phyloP scores from a whole-genome alignment of 1,139 yeast species.

The Casaregolazyma suthepensis region DNA sequence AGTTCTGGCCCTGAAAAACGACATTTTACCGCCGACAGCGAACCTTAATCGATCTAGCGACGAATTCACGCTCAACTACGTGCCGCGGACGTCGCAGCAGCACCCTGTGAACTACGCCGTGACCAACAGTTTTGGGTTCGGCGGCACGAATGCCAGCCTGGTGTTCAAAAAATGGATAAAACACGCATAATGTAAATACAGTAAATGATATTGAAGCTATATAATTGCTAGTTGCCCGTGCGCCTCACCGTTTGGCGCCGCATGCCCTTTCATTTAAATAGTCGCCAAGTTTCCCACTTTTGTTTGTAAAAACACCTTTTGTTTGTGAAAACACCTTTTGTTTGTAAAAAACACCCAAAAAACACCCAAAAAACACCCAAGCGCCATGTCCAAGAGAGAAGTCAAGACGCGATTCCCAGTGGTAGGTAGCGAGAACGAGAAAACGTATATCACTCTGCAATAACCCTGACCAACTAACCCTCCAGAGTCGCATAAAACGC shows the following conservation, averaged over 20 bases:
- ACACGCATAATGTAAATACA: background rate
- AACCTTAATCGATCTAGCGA: constrained; percentile 49
- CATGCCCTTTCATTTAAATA: background rate
- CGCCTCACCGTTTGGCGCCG: background rate
- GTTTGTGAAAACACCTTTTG: no score
- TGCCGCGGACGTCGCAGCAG: constrained; percentile 43
- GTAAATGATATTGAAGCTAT: no score
- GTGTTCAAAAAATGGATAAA: constrained; percentile 38
- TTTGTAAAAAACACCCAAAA: background rate
- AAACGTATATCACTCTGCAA: no score
- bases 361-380: background rate
- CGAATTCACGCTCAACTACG: constrained; percentile 54
- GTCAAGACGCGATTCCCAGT: constrained; percentile 96
- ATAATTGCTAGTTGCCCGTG: no score
- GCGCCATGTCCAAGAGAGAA: constrained; percentile 22
- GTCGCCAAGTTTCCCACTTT: background rate
- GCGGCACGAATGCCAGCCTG: constrained; percentile 87
- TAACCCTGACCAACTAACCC: no score
- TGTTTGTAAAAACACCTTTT: background rate
- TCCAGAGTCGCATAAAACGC: constrained; percentile 70
- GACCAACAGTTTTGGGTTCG: constrained; percentile 94
- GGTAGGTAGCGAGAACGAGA: no score
- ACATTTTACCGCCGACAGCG: constrained; percentile 70
- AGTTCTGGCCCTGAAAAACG: constrained; percentile 52
- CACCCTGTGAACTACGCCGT: constrained; percentile 52